Percentiles rank a stretch among this genome's conserved stretches.
phyloP scores from a whole-genome alignment of 1,139 yeast genomes.

The Ogataea hybrid region DNA sequence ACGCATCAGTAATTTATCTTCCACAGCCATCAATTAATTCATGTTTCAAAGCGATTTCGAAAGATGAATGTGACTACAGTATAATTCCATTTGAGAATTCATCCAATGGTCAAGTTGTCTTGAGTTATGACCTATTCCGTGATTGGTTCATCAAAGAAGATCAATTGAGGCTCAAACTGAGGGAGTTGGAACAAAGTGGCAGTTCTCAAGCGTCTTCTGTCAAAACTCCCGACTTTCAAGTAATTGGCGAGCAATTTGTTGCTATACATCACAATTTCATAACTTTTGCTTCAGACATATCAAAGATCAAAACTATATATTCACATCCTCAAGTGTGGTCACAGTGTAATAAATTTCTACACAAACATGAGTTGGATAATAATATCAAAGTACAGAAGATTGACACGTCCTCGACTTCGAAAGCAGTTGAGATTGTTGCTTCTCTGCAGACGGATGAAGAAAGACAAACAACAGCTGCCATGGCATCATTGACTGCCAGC shows the following conservation, averaged over 20 bases:
- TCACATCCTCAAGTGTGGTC: conserved; percentile 99
- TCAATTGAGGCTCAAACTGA: conserved; percentile 10
- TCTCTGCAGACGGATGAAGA: conserved; percentile 34
- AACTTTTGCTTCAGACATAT: conserved; percentile 43
- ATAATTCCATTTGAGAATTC: conserved; percentile 95
- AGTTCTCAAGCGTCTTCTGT: conserved; percentile 17
- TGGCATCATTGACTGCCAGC: conserved; percentile 65
- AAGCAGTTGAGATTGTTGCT: conserved; percentile 70
- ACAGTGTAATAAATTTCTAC: conserved; percentile 62
- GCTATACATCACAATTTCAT: conserved; percentile 78
- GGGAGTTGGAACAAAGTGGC: conserved; percentile 10
- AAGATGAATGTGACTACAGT: conserved; percentile 55
- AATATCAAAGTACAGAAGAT: conserved; percentile 42
- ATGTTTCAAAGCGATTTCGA: conserved; percentile 57
- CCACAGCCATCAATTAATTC: conserved; percentile 55
- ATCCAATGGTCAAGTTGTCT: conserved; percentile 89
- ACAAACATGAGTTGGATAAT: conserved; percentile 34
- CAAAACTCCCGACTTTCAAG: conserved; percentile 37
- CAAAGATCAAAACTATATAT: conserved; percentile 55
- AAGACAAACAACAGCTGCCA: conserved; percentile 44
- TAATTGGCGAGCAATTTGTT: conserved; percentile 80
- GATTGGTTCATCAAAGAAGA: conserved; percentile 48
- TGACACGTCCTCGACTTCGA: conserved; percentile 78
- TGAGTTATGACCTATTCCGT: conserved; percentile 77
- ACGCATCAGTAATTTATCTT: conserved; percentile 33